Evolutionary conservation across 2,329 filamentous ascomycete genomes (phyloP).

Genomic region (Aspergillus quadrilineatus): DNA sequence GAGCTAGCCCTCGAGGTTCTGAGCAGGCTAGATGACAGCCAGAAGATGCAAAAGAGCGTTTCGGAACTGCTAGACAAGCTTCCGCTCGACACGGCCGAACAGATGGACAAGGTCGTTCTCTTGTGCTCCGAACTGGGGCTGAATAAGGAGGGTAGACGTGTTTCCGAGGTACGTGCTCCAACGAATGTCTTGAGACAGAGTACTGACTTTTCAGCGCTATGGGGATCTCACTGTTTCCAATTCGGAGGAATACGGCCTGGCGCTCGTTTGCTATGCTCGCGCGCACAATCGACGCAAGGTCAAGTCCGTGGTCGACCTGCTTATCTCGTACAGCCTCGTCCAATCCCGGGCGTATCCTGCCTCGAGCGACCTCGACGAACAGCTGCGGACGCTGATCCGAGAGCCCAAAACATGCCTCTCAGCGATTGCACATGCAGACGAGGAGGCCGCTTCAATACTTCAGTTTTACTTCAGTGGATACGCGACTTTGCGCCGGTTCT

Average conservation of each 20-base stretch:
- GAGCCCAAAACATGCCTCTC: slow-evolving; percentile 71
- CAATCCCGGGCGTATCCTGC: slow-evolving; percentile 80
- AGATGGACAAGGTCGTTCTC: slow-evolving; percentile 78
- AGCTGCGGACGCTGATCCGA: slow-evolving; percentile 67
- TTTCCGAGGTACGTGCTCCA: slow-evolving; percentile 69
- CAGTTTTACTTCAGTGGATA: slow-evolving; percentile 88
- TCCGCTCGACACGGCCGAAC: slow-evolving; percentile 66
- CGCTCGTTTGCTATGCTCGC: slow-evolving; percentile 86
- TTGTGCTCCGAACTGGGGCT: slow-evolving; percentile 77
- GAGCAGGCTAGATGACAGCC: slow-evolving; percentile 72
- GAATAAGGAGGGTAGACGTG: slow-evolving; percentile 72
- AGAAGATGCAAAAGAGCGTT: slow-evolving; percentile 71
- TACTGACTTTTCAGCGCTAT: slow-evolving; percentile 62
- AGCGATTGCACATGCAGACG: slow-evolving; percentile 69
- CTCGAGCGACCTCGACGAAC: slow-evolving; percentile 67
- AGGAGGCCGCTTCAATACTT: slow-evolving; percentile 78
- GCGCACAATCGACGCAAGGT: slow-evolving; percentile 77
- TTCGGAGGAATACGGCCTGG: slow-evolving; percentile 77
- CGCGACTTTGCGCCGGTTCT: slow-evolving; percentile 85
- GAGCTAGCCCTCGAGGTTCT: slow-evolving; percentile 82
- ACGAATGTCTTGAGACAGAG: neutral
- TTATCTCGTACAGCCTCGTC: slow-evolving; percentile 83
- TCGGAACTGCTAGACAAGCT: slow-evolving; percentile 71
- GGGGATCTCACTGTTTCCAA: slow-evolving; percentile 73
- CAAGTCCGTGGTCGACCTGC: slow-evolving; percentile 78